A percentile compares a stretch with the other conserved stretches of the same genome.
Conservation (phyloP, 345 rosid genomes). For the Populus davidiana region DNA sequence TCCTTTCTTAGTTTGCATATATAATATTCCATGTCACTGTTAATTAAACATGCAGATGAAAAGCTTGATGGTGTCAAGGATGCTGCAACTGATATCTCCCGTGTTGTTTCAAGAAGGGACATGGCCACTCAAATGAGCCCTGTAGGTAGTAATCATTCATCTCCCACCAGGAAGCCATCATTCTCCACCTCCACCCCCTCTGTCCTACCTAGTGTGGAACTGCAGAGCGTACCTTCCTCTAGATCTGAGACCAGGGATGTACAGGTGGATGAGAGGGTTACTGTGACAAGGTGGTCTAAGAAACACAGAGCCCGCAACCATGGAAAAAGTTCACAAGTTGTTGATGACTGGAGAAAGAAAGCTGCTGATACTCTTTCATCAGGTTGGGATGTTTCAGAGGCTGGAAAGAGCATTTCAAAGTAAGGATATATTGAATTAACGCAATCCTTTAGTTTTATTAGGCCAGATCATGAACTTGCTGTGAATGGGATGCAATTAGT, state of each 20-base stretch:
- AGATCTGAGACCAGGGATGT: constrained; percentile 72
- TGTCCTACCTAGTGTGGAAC: constrained; percentile 49
- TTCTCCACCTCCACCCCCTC: constrained; percentile 53
- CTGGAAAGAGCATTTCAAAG: constrained; percentile 53
- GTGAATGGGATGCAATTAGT: not conserved
- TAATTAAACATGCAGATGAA: constrained; percentile 42
- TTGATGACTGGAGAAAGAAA: constrained; percentile 71
- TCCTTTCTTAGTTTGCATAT: constrained; percentile 13
- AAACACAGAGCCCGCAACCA: constrained; percentile 48
- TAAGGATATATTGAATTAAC: constrained; percentile 25
- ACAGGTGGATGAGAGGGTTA: constrained; percentile 84
- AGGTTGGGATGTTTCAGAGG: constrained; percentile 65
- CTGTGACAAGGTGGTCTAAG: constrained; percentile 87
- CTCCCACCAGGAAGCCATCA: constrained; percentile 53
- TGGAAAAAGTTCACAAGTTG: constrained; percentile 54
- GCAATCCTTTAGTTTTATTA: not conserved
- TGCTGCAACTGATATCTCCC: constrained; percentile 57
- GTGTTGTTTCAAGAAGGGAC: constrained; percentile 81
- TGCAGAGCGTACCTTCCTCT: constrained; percentile 42
- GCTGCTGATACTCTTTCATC: constrained; percentile 44
- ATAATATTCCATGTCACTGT: not conserved
- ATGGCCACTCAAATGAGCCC: constrained; percentile 99
- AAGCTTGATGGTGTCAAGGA: constrained; percentile 48
- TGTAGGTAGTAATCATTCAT: constrained; percentile 56
- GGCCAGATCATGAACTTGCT: not conserved